phyloP scores from a whole-genome alignment of 257 asterid genomes.

The Leonotis leonurus region DNA sequence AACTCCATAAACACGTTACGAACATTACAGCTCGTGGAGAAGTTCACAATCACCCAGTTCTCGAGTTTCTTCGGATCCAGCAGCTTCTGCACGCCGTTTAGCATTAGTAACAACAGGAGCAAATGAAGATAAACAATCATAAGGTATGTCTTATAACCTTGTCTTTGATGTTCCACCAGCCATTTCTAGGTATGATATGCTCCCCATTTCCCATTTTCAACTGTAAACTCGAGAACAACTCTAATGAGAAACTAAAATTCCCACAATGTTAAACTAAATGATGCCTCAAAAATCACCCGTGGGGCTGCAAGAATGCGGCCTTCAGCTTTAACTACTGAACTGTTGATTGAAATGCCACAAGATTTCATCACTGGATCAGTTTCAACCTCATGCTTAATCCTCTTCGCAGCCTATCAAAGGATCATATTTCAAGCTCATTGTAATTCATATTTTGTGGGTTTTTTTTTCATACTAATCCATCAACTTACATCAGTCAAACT shows the following conservation, averaged over 20 bases:
- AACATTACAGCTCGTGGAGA: slow-evolving; percentile 27
- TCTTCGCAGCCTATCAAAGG: slow-evolving; percentile 27
- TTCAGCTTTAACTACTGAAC: slow-evolving; percentile 29
- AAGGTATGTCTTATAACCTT: slow-evolving; percentile 26
- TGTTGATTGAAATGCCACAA: slow-evolving; percentile 36
- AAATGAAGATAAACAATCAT: not conserved
- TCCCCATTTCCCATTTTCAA: slow-evolving; percentile 39
- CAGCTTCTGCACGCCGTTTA: slow-evolving; percentile 21
- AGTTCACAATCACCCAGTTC: slow-evolving; percentile 40
- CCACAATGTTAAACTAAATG: not conserved
- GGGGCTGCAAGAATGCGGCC: slow-evolving; percentile 52
- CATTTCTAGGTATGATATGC: slow-evolving; percentile 32
- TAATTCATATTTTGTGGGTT: not conserved
- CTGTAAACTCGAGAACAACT: slow-evolving; percentile 17
- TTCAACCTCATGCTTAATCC: slow-evolving; percentile 22
- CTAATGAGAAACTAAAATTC: not conserved
- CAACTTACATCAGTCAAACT: slow-evolving; percentile 31
- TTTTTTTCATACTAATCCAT: not conserved
- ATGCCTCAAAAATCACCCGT: slow-evolving; percentile 20
- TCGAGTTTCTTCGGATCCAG: slow-evolving; percentile 34
- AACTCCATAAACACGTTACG: slow-evolving; percentile 19
- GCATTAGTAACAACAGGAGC: not conserved
- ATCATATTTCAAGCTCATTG: slow-evolving; percentile 2
- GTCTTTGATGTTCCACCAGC: slow-evolving; percentile 38
- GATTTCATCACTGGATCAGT: slow-evolving; percentile 27